Evolutionary conservation across 73 alveolate species (phyloP), one percentile per base, ranked within the genome.

Genomic region (Effrenium voratum): DNA sequence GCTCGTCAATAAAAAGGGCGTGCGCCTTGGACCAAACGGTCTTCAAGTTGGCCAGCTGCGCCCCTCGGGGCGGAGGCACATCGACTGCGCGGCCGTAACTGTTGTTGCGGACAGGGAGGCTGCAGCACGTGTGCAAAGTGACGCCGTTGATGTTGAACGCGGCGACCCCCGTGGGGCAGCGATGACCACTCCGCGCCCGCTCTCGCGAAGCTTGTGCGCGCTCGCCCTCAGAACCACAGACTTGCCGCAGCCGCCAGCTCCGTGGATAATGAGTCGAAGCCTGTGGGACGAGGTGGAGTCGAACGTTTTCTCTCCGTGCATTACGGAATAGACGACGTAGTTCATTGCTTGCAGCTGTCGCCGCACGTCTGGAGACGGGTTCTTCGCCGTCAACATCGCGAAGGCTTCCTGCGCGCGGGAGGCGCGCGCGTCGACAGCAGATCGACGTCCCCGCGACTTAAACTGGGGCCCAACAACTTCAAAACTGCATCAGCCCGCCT

Each of bases 71-170:
- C 32, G 43, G 63, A 0, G 94, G 94, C 43, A 85, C 81, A n/a
- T 85, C 94, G 43, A 60, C 36, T 12, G 81, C 66, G 34, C 38
- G 13, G 43, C 94, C 94, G 49, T 85, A 85, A 44, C 94, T 85
- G 19, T 85, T 13, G 81, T 85, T 52, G 82, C 5, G 32, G 47
- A 85, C 94, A 0, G 94, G 94, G 41, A 85, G 45, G 41, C 38
- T 60, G 66, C 72, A 70, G 94, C 94, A 52, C 49, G 79, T 22
- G 46, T 57, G 94, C n/a, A 85, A 32, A 16, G 94, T 85, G 94
- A 59, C 63, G 43, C 94, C 94, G 49, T 85, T 85, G 94, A 85
- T 85, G 94, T 85, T 85, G 80, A 55, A 85, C 5, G 82, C 94
- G 13, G 94, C 94, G 57, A 24, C 79, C 30, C 83, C 83, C 5